Conservation (phyloP, 257 asterid species). For the Verbena officinalis region DNA sequence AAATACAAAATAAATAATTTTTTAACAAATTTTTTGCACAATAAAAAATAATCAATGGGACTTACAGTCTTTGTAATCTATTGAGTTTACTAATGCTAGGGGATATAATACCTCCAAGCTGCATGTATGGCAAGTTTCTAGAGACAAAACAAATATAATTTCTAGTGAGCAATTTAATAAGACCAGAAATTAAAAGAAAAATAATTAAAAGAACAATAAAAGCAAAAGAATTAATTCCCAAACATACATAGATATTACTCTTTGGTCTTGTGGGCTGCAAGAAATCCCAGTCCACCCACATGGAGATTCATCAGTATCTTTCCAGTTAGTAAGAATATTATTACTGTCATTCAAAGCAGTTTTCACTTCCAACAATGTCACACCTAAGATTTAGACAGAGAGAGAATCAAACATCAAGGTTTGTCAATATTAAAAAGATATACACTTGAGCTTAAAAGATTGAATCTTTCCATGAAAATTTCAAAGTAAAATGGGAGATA, state of each 20-base stretch:
- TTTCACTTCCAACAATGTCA: constrained; percentile 82
- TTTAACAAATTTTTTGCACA: no score
- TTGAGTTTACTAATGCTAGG: constrained; percentile 78
- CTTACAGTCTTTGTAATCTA: constrained; percentile 87
- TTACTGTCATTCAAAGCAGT: constrained; percentile 75
- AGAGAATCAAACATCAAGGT: not conserved
- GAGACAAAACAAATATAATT: constrained; percentile 21
- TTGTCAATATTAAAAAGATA: constrained; percentile 7
- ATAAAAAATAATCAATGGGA: not conserved
- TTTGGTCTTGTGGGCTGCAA: constrained; percentile 73
- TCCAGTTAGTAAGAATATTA: constrained; percentile 76
- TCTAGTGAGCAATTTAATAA: constrained; percentile 6
- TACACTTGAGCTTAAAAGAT: constrained; percentile 15
- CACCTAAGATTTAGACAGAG: constrained; percentile 46
- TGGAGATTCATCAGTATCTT: constrained; percentile 69
- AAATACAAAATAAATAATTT: constrained; percentile 1
- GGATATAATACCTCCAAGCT: constrained; percentile 84
- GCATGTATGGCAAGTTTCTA: constrained; percentile 89
- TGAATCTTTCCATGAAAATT: constrained; percentile 5
- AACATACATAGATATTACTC: constrained; percentile 82
- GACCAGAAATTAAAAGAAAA: constrained; percentile 2
- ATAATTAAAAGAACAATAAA: not conserved
- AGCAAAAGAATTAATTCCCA: not conserved
- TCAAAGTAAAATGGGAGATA: not conserved
- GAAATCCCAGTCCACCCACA: constrained; percentile 92